phyloP scores from a whole-genome alignment of 139 green algal species.

The Limnomonas spitsbergensis region DNA sequence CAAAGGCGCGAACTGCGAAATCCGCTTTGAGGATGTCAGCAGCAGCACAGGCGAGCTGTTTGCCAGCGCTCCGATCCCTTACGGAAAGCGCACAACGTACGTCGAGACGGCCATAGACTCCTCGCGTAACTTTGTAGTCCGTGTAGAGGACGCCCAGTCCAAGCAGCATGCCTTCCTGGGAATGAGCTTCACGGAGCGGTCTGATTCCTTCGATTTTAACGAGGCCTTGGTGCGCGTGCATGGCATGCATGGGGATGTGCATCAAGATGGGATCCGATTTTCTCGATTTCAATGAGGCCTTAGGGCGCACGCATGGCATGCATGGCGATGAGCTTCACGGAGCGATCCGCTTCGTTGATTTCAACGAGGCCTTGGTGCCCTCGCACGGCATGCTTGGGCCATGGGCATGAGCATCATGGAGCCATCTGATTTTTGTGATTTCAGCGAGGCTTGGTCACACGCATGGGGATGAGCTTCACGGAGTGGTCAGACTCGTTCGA shows the following conservation, averaged over 20 bases:
- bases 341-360: constrained; percentile 78
- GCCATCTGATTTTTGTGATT: background rate
- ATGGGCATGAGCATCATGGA: background rate
- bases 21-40: background rate
- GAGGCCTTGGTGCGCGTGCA: constrained; percentile 56
- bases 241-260: background rate
- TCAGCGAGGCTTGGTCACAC: background rate
- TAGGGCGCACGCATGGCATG: background rate
- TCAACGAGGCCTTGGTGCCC: constrained; percentile 73
- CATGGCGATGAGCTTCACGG: constrained; percentile 72
- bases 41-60: constrained; percentile 11
- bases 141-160: constrained; percentile 28
- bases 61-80: background rate
- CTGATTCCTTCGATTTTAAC: constrained; percentile 83
- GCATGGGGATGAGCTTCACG: constrained; percentile 70
- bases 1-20: background rate
- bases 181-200: constrained; percentile 69
- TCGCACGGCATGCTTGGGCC: background rate
- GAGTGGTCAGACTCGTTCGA: constrained; percentile 75
- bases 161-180: constrained; percentile 76
- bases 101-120: constrained; percentile 11
- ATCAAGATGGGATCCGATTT: background rate
- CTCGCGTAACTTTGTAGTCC: background rate
- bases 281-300: background rate
- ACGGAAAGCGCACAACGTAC: constrained; percentile 2